Evolutionary conservation across 2,329 filamentous ascomycete species (phyloP), one percentile per base, ranked within the genome.

Genomic region (Cercospora canescens): DNA sequence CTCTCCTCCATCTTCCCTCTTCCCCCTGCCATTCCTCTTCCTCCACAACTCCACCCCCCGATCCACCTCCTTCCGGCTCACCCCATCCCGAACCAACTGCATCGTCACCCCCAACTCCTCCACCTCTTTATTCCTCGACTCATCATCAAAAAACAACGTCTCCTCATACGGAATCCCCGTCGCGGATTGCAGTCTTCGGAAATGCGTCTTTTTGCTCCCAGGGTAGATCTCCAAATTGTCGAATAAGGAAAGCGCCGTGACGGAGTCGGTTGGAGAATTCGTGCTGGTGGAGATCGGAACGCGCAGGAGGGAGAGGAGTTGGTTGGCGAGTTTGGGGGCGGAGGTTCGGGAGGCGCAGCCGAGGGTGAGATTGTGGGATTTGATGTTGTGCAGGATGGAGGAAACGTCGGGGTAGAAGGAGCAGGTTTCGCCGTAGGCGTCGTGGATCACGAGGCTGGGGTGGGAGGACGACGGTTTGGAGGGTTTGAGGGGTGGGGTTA

Each of bases 111-210:
- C 94, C 58, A 97, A 74, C 54, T 85, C 82, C 79, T 90, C 87
- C 0, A 96, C 94, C 76, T 97, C 93, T 65, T 87, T 84, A 76
- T 98, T 98, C 67, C 94, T 82, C 60, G 85, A 84, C 85, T 98
- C 94, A 73, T 98, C 94, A 73, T 98, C 94, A 71, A 98, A 98
- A 79, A 98, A 98, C 35, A 98, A 78, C 90, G 98, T 96, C 56
- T 97, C 92, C 69, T 90, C 86, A 74, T 88, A 96, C 6, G 82
- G 81, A 2, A 97, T 78, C 1, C 88, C 88, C 14, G 90, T 93
- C 63, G 87, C 84, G 76, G 89, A 86, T 9, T 90, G 86, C 71
- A 98, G 82, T 5, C 86, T 83, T 74, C 89, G 85, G 73, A 98
- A 96, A 79, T 98, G 94, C 68, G 87, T 86, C n/a, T 90, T 89